Evolutionary conservation across 2,329 filamentous ascomycete species (phyloP).

Genomic region (Geoglossum cookeanum): DNA sequence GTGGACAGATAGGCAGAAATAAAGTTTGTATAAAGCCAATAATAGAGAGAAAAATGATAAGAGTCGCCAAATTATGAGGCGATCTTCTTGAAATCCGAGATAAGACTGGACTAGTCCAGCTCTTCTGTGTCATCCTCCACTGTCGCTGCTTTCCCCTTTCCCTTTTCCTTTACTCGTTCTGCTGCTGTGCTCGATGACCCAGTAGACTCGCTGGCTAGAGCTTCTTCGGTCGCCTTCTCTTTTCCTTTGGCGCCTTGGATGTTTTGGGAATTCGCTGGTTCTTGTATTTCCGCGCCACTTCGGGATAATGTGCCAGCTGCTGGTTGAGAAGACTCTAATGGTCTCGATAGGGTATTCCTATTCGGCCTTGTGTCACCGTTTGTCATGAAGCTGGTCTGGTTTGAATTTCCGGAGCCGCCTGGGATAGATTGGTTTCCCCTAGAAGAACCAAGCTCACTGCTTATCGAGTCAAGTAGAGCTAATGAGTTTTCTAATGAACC

Average conservation of each 20-base stretch:
- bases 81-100: no score
- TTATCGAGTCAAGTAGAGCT: background rate
- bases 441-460: background rate
- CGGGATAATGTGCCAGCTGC: background rate
- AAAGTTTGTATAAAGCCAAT: no score
- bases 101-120: conserved; percentile 8
- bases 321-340: background rate
- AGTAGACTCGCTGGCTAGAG: conserved; percentile 6
- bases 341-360: background rate
- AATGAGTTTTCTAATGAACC: background rate
- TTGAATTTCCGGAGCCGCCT: background rate
- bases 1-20: no score
- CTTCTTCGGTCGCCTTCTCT: background rate
- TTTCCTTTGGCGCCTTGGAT: background rate
- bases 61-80: no score
- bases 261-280: background rate
- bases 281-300: background rate
- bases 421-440: background rate
- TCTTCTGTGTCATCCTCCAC: conserved; percentile 21
- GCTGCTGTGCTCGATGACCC: background rate
- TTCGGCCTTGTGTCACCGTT: background rate
- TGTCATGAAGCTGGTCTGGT: no score
- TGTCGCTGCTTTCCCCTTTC: conserved; percentile 20
- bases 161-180: conserved; percentile 14
- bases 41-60: no score